Percentiles rank a stretch among this genome's conserved stretches.
These are phyloP conservation scores for Pleurotus tuber-regium DNA, from an alignment of 768 basidiomycete species.

Conservation along the genomic window DNA sequence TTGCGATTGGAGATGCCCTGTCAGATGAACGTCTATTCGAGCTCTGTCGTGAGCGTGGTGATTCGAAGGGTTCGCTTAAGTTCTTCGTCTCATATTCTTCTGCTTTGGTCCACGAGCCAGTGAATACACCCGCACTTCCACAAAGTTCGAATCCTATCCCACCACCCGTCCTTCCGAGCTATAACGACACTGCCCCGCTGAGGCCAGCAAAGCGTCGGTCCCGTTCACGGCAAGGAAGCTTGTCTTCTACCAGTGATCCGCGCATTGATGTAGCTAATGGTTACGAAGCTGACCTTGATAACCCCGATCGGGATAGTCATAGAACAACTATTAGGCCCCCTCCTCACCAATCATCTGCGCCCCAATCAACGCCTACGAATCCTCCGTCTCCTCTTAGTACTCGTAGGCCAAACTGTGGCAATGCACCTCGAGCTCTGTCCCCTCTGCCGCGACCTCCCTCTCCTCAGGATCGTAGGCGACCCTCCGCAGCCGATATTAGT, in stretches of 20 bases:
- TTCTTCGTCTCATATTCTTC: slow-evolving; percentile 74
- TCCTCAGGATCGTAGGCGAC: slow-evolving; percentile 21
- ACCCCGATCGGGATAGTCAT: slow-evolving; percentile 44
- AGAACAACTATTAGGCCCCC: slow-evolving; percentile 38
- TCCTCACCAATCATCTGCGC: slow-evolving; percentile 27
- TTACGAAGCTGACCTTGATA: slow-evolving; percentile 74
- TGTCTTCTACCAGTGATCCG: slow-evolving; percentile 69
- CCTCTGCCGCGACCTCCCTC: slow-evolving; percentile 28
- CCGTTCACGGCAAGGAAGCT: slow-evolving; percentile 63
- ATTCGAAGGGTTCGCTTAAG: slow-evolving; percentile 78
- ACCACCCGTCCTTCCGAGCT: slow-evolving; percentile 44
- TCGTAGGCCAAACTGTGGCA: slow-evolving; percentile 33
- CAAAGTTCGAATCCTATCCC: slow-evolving; percentile 44
- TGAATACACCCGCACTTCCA: slow-evolving; percentile 27
- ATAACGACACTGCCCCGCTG: slow-evolving; percentile 35
- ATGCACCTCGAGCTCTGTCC: slow-evolving; percentile 11
- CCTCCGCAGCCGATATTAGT: slow-evolving; percentile 17
- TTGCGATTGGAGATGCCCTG: slow-evolving; percentile 71
- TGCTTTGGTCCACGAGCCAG: slow-evolving; percentile 55
- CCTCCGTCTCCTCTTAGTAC: slow-evolving; percentile 38
- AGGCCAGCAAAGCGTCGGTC: slow-evolving; percentile 51
- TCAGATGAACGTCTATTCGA: slow-evolving; percentile 67
- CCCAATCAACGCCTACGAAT: slow-evolving; percentile 18
- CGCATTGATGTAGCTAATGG: slow-evolving; percentile 48
- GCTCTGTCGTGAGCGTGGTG: slow-evolving; percentile 70